Conservation (phyloP, 805 yeast genomes). For the Teunomyces stri region DNA sequence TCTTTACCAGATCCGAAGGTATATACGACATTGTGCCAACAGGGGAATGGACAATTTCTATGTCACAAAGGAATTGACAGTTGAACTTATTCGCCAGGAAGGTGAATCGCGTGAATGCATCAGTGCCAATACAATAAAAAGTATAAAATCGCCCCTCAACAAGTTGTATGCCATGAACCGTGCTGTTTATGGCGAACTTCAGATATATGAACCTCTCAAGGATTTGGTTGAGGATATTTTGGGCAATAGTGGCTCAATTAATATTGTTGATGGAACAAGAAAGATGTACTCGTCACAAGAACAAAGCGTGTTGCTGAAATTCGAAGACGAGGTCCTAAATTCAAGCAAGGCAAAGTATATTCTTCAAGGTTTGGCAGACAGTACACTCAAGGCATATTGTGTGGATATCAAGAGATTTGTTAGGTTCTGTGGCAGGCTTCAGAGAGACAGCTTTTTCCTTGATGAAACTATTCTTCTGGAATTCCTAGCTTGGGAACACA, state of each 20-base stretch:
- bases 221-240: constrained; percentile 4
- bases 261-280: background rate
- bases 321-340: background rate
- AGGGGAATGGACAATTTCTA: constrained; percentile 2
- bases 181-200: constrained; percentile 1
- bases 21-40: constrained; percentile 6
- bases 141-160: constrained; percentile 5
- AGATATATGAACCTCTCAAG: background rate
- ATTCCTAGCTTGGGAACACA: background rate
- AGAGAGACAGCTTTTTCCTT: background rate
- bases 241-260: background rate
- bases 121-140: constrained; percentile 6
- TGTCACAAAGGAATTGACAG: constrained; percentile 4
- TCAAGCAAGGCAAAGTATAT: background rate
- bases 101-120: constrained; percentile 2
- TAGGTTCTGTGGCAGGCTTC: constrained; percentile 1
- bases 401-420: constrained; percentile 5
- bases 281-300: background rate
- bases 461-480: background rate
- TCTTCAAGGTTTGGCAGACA: constrained; percentile 2
- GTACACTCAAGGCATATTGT: constrained; percentile 4
- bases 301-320: background rate
- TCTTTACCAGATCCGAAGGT: constrained; percentile 5
- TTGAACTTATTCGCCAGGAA: constrained; percentile 4
- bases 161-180: constrained; percentile 5